Evolutionary conservation across 805 yeast genomes (phyloP), one percentile per base, ranked within the genome.

Genomic region (Candida vaughaniae): DNA sequence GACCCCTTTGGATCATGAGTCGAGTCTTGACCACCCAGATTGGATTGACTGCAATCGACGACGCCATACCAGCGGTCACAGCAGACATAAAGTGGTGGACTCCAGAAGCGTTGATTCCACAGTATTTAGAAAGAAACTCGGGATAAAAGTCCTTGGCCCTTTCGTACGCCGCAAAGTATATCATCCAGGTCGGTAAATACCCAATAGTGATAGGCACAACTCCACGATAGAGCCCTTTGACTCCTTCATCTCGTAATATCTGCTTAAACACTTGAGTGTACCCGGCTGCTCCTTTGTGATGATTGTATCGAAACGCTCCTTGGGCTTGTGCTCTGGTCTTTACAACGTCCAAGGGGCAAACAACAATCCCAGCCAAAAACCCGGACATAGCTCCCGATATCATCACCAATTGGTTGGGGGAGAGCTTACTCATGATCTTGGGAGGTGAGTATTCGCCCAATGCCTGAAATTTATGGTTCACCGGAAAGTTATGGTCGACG

Each of bases 1-100:
- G 58, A 20, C 73, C 75, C 36, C 82, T 81, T 53, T 86, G 95
- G 27, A 90, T 69, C 98, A 93, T 93, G 35, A 93, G 65, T 52
- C 99, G 69, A 1, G 99, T 93, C 58, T 93, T 93, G 20, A 93
- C 90, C 30, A 93, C 98, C 99, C 99, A 93, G 10, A 91, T 86
- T 8, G 99, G 99, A 58, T 93, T 93, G 0, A 96, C 91, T 6
- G 81, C 59, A 8, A 87, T 69, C 1, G 98, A 85, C 2, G 95
- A 85, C 6, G 82, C 78, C 38, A 86, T 78, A 19, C 99, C 99
- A 1, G 98, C 96, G 4, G 87, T 75, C 33, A 91, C 73, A 1
- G 99, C 97, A 36, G 78, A 68, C 29, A 64, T 60, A 47, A 74
- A 74, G 51, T 76, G 79, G 36, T 60, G 58, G 23, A 60, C 28